Conservation (phyloP, 1,284 basidiomycete species). For the Tilletia indica region DNA sequence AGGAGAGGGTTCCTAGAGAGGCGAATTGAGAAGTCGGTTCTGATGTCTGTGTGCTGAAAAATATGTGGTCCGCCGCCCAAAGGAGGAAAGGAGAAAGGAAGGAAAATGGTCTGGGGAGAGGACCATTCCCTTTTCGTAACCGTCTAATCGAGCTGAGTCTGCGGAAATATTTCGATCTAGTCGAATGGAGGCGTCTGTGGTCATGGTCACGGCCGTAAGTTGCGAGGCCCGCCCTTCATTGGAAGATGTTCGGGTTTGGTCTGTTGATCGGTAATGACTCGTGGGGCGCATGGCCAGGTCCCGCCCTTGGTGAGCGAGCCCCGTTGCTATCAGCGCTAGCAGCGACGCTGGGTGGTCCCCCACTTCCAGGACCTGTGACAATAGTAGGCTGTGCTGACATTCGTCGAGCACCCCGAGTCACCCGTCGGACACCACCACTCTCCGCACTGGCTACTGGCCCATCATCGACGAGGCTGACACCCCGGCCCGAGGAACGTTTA, state of each 20-base stretch:
- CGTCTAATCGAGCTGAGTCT: no score
- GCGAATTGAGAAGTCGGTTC: no score
- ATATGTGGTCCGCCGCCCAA: neutral
- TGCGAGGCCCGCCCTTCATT: no score
- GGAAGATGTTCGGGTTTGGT: no score
- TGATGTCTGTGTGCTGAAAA: neutral
- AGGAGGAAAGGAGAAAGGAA: no score
- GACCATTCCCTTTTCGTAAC: no score
- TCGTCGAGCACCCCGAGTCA: constrained; percentile 47
- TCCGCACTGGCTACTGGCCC: constrained; percentile 46
- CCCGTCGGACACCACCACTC: constrained; percentile 38
- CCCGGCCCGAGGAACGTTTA: constrained; percentile 25
- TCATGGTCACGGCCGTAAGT: no score
- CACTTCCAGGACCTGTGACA: neutral
- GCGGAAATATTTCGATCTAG: no score
- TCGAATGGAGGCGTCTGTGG: no score
- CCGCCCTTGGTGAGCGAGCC: neutral
- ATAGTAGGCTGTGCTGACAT: constrained; percentile 16
- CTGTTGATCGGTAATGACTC: neutral
- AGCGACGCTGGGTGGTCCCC: neutral
- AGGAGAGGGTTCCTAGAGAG: neutral
- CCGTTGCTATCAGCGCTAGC: neutral
- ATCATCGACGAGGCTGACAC: constrained; percentile 53
- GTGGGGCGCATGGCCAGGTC: neutral
- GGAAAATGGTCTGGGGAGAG: no score